Percentiles rank a stretch among this genome's conserved stretches.
Conservation (phyloP, 2,329 filamentous ascomycete genomes). For the Diaporthe batatas region DNA sequence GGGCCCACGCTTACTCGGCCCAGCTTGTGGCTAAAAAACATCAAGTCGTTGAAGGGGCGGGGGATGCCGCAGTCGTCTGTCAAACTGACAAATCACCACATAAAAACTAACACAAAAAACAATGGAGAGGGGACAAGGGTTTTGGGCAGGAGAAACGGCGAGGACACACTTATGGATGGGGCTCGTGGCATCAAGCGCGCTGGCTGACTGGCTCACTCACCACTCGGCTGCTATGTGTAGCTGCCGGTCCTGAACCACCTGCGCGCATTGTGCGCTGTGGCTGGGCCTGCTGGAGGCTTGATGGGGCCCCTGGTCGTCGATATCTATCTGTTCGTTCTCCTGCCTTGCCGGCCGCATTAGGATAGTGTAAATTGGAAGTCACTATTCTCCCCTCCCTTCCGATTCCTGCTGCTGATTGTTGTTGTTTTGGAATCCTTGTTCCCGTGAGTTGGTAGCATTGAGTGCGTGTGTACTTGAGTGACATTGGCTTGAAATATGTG, state of each 20-base stretch:
- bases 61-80: neutral
- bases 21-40: neutral
- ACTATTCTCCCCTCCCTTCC: constrained; percentile 13
- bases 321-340: neutral
- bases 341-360: neutral
- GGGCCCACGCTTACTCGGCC: neutral
- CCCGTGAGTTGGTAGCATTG: neutral
- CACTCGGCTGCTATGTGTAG: neutral
- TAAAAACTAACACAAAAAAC: constrained; percentile 8
- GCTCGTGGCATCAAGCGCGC: constrained; percentile 8
- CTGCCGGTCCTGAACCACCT: neutral
- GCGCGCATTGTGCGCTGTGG: neutral
- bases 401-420: neutral
- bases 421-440: neutral
- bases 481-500: neutral
- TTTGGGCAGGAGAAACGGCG: neutral
- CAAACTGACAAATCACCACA: neutral
- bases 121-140: constrained; percentile 22
- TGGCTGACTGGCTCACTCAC: neutral
- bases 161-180: neutral
- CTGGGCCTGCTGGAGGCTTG: neutral
- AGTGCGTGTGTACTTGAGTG: neutral
- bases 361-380: constrained; percentile 31
- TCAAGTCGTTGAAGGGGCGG: neutral
- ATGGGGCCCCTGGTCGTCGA: neutral